Conservation (phyloP, 108 stramenopile genomes). For the Phaeodactylum tricornutum region DNA sequence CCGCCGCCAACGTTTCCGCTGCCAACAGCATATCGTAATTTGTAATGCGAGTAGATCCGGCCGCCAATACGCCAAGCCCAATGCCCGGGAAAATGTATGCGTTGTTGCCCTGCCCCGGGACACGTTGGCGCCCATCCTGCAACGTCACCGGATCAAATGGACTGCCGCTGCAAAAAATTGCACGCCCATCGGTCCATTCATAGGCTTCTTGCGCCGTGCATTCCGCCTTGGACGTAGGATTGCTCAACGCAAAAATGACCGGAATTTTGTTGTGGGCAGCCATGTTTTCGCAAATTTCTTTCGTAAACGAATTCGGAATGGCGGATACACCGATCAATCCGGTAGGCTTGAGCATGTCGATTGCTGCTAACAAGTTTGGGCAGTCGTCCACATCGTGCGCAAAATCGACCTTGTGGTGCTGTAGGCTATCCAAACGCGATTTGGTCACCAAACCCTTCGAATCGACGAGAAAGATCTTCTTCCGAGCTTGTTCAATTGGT, state of each 20-base stretch:
- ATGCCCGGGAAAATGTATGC: slow-evolving; percentile 22
- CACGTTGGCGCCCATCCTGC: slow-evolving; percentile 35
- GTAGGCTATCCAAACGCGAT: slow-evolving; percentile 16
- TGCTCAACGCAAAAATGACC: slow-evolving; percentile 85
- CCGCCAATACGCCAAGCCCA: slow-evolving; percentile 7
- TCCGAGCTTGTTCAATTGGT: slow-evolving; percentile 21
- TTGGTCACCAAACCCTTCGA: slow-evolving; percentile 47
- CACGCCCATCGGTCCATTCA: slow-evolving; percentile 78
- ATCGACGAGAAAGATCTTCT: slow-evolving; percentile 42
- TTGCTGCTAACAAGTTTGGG: slow-evolving; percentile 22
- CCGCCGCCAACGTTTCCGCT: not conserved
- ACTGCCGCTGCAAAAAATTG: slow-evolving; percentile 75
- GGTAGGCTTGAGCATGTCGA: slow-evolving; percentile 33
- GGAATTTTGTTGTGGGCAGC: slow-evolving; percentile 52
- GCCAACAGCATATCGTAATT: slow-evolving; percentile 6
- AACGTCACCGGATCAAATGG: slow-evolving; percentile 82
- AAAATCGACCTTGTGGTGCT: slow-evolving; percentile 46
- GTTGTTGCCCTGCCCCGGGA: slow-evolving; percentile 84
- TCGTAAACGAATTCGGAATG: slow-evolving; percentile 20
- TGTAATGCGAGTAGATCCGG: slow-evolving; percentile 5
- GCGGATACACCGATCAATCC: slow-evolving; percentile 50
- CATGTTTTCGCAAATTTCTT: slow-evolving; percentile 34
- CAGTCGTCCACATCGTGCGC: slow-evolving; percentile 26
- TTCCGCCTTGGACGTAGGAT: slow-evolving; percentile 87
- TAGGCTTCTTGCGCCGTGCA: slow-evolving; percentile 90